Percentiles rank a stretch among this genome's conserved stretches.
These are phyloP conservation scores for Aurantiochytrium sp. DNA, from an alignment of 108 stramenopile species.

Conservation along the genomic window DNA sequence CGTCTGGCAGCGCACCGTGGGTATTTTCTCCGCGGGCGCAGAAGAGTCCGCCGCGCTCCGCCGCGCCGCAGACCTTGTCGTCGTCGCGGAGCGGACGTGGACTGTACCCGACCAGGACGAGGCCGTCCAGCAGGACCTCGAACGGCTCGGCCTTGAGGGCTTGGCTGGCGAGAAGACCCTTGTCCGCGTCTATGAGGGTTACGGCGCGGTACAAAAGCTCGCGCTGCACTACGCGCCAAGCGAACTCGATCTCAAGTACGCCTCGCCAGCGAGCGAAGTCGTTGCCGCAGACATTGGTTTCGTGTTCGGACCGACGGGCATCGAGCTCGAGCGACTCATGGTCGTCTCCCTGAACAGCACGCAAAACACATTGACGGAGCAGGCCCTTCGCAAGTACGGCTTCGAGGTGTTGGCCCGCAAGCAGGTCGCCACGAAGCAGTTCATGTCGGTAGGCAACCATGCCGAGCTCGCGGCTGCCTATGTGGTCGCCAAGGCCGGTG, in stretches of 20 bases:
- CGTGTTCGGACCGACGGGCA: neutral
- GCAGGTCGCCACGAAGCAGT: neutral
- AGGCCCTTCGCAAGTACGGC: neutral
- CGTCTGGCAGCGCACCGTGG: neutral
- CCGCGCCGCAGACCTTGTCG: neutral
- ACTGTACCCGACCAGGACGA: neutral
- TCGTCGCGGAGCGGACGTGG: neutral
- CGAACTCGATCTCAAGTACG: neutral
- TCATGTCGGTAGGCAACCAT: neutral
- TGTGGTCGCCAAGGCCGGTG: constrained; percentile 27
- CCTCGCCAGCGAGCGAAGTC: neutral
- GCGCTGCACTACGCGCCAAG: neutral
- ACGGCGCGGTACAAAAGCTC: neutral
- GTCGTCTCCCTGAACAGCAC: neutral
- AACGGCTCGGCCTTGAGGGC: neutral
- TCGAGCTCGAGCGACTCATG: neutral
- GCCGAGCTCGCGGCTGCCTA: neutral
- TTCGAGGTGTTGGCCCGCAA: neutral
- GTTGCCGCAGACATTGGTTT: neutral
- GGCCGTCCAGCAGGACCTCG: neutral
- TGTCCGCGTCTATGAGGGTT: neutral
- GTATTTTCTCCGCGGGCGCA: neutral
- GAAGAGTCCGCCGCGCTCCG: neutral
- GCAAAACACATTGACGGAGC: neutral
- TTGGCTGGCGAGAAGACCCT: neutral